These are phyloP conservation scores for Beauveria sp. DNA, from an alignment of 2,329 filamentous ascomycete species.

Conservation along the genomic window DNA sequence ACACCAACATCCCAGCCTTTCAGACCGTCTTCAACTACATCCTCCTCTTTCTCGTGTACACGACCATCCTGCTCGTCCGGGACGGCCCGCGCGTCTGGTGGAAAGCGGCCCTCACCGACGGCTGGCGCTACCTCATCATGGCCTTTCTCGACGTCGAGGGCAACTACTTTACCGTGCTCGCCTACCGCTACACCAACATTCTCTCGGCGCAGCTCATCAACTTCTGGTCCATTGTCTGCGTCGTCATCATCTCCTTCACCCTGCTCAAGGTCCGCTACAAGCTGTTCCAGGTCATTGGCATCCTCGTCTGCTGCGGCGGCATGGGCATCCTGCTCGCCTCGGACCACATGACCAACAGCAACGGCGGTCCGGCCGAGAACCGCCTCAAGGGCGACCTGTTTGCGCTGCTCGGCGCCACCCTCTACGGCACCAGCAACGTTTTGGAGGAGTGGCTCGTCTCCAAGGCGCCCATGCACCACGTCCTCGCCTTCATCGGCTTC, in stretches of 20 bases:
- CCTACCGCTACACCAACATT: slow-evolving; percentile 87
- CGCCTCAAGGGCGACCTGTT: slow-evolving; percentile 89
- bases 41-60: slow-evolving; percentile 74
- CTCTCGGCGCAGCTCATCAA: slow-evolving; percentile 92
- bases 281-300: slow-evolving; percentile 74
- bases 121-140: slow-evolving; percentile 92
- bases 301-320: slow-evolving; percentile 83
- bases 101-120: slow-evolving; percentile 57
- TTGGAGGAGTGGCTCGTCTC: slow-evolving; percentile 92
- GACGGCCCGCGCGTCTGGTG: slow-evolving; percentile 69
- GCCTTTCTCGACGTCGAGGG: slow-evolving; percentile 91
- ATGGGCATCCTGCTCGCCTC: slow-evolving; percentile 80
- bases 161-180: slow-evolving; percentile 95
- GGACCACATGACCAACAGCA: slow-evolving; percentile 74
- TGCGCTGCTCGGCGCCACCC: slow-evolving; percentile 77
- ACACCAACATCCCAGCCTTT: slow-evolving; percentile 84
- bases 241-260: slow-evolving; percentile 75
- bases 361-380: slow-evolving; percentile 59
- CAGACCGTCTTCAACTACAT: slow-evolving; percentile 95
- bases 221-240: slow-evolving; percentile 96
- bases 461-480: slow-evolving; percentile 82
- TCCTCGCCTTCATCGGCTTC: slow-evolving; percentile 82
- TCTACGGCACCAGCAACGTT: slow-evolving; percentile 86
- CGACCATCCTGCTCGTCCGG: slow-evolving; percentile 66
- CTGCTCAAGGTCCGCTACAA: slow-evolving; percentile 87